These are phyloP conservation scores for Calvatia gigantea DNA, from an alignment of 768 basidiomycete species.

Conservation along the genomic window DNA sequence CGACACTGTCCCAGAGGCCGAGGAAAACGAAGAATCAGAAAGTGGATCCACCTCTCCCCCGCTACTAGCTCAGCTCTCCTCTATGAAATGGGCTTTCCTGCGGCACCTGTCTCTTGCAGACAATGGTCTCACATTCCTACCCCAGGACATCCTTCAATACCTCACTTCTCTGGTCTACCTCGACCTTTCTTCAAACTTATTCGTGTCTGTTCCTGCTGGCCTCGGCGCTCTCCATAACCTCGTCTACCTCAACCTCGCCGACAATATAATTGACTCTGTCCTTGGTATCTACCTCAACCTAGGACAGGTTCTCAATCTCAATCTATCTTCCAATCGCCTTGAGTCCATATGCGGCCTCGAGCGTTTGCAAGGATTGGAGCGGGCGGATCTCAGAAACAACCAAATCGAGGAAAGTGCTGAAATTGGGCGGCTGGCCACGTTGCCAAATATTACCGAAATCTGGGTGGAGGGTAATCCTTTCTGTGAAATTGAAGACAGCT, in stretches of 20 bases:
- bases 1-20: constrained; percentile 22
- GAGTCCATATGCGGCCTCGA: constrained; percentile 96
- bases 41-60: constrained; percentile 23
- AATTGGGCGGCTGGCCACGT: constrained; percentile 72
- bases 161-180: constrained; percentile 77
- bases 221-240: constrained; percentile 75
- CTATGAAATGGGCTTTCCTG: constrained; percentile 72
- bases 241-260: constrained; percentile 87
- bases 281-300: constrained; percentile 82
- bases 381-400: constrained; percentile 82
- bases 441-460: constrained; percentile 78
- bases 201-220: constrained; percentile 82
- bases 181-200: constrained; percentile 87
- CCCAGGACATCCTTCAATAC: constrained; percentile 60
- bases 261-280: constrained; percentile 97
- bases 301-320: constrained; percentile 72
- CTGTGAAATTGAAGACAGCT: constrained; percentile 65
- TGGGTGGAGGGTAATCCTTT: constrained; percentile 88
- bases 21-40: constrained; percentile 19
- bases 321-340: constrained; percentile 82
- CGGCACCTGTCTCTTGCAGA: constrained; percentile 75
- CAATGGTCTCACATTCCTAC: constrained; percentile 78
- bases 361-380: constrained; percentile 78
- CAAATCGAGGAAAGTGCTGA: constrained; percentile 80
- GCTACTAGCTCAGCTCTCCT: constrained; percentile 40